These are phyloP conservation scores for Tilletia indica DNA, from an alignment of 1,284 basidiomycete genomes.

Conservation along the genomic window DNA sequence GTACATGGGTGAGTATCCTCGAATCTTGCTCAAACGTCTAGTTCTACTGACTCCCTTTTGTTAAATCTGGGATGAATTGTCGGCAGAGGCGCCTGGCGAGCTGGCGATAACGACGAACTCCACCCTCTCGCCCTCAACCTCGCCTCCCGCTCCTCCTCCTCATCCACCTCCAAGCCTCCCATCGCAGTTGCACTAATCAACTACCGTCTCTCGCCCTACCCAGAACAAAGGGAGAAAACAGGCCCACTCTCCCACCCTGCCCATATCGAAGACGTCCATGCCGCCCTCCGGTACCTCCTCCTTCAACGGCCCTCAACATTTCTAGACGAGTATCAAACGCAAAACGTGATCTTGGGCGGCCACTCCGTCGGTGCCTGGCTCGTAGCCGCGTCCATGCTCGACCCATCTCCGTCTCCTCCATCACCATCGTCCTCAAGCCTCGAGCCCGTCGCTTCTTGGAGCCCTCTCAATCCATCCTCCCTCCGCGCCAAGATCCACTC, in stretches of 20 bases:
- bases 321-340: neutral
- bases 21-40: neutral
- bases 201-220: slow-evolving; percentile 3
- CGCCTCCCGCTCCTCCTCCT: no score
- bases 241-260: slow-evolving; percentile 20
- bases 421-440: neutral
- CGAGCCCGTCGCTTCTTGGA: neutral
- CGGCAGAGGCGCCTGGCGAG: slow-evolving; percentile 5
- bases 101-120: slow-evolving; percentile 2
- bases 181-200: slow-evolving; percentile 10
- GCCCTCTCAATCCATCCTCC: neutral
- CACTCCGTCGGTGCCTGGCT: slow-evolving; percentile 15
- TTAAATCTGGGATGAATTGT: neutral
- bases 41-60: neutral
- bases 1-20: neutral
- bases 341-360: neutral
- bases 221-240: neutral
- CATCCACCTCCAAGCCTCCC: neutral
- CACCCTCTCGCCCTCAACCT: neutral
- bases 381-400: slow-evolving; percentile 4
- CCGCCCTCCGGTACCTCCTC: slow-evolving; percentile 25
- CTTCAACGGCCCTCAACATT: slow-evolving; percentile 22
- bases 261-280: slow-evolving; percentile 25
- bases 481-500: slow-evolving; percentile 3
- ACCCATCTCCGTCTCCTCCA: neutral